These are phyloP conservation scores for Cryptococcus wingfieldii DNA, from an alignment of 1,284 basidiomycete species.

Conservation along the genomic window DNA sequence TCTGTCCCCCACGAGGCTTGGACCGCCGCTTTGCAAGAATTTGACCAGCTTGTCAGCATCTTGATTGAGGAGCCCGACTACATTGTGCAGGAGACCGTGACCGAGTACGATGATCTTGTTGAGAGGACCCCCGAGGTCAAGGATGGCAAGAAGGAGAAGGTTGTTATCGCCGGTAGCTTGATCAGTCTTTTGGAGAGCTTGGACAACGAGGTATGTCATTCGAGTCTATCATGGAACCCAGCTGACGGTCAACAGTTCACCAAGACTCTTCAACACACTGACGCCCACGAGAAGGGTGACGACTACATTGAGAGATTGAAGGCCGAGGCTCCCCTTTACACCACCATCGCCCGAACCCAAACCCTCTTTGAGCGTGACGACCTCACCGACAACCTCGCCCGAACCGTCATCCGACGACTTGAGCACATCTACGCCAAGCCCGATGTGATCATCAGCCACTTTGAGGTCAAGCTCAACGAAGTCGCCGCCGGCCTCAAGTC, in stretches of 20 bases:
- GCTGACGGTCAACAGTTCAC: conserved; percentile 60
- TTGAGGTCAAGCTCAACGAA: conserved; percentile 65
- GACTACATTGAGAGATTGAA: conserved; percentile 95
- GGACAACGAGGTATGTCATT: conserved; percentile 69
- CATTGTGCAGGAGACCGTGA: conserved; percentile 72
- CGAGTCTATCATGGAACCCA: no score
- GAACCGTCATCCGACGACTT: conserved; percentile 89
- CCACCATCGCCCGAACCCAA: conserved; percentile 87
- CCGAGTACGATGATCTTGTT: conserved; percentile 86
- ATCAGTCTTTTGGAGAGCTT: conserved; percentile 93
- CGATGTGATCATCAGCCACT: conserved; percentile 84
- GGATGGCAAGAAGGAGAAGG: conserved; percentile 42
- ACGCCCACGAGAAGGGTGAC: conserved; percentile 80
- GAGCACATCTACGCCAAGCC: conserved; percentile 99
- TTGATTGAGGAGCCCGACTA: conserved; percentile 67
- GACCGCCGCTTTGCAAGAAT: conserved; percentile 79
- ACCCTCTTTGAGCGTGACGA: conserved; percentile 79
- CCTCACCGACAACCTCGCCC: conserved; percentile 71
- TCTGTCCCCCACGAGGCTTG: conserved; percentile 92
- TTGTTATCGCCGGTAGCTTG: conserved; percentile 75
- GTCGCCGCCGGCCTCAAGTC: conserved; percentile 56
- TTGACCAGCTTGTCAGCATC: conserved; percentile 79
- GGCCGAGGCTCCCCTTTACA: conserved; percentile 92
- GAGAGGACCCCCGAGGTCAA: conserved; percentile 69
- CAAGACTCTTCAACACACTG: conserved; percentile 94